Percentiles rank a stretch among this genome's conserved stretches.
These are phyloP conservation scores for Atalantia buxifolia DNA, from an alignment of 345 rosid species.

Conservation along the genomic window DNA sequence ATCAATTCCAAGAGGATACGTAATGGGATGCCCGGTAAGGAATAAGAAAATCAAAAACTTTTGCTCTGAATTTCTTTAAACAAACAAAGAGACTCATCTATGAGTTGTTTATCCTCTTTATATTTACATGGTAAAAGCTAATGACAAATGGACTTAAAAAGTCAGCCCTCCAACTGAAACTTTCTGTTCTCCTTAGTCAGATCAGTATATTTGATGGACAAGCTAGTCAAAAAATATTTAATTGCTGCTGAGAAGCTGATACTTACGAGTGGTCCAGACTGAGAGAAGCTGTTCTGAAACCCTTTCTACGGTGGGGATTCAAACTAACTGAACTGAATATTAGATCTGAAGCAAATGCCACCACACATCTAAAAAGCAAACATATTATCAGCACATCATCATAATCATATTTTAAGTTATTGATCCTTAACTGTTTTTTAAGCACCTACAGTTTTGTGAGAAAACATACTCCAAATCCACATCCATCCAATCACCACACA, in stretches of 20 bases:
- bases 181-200: background rate
- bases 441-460: background rate
- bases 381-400: slow-evolving; percentile 2
- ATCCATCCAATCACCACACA: background rate
- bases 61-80: background rate
- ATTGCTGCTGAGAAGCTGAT: background rate
- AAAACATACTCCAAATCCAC: background rate
- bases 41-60: too few species aligned
- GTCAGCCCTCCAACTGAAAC: background rate
- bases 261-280: slow-evolving; percentile 97
- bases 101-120: background rate
- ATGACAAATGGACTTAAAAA: background rate
- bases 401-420: background rate
- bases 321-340: slow-evolving; percentile 67
- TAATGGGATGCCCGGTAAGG: too few species aligned
- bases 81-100: background rate
- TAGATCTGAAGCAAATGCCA: slow-evolving; percentile 86
- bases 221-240: background rate
- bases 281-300: slow-evolving; percentile 51
- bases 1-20: too few species aligned
- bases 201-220: background rate
- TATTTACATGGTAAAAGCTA: background rate
- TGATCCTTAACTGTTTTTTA: background rate
- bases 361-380: slow-evolving; percentile 71
- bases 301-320: slow-evolving; percentile 85